Base-by-base conservation (phyloP, 192 early-diverging fungal species). In the Gamsiella multidivaricata region DNA sequence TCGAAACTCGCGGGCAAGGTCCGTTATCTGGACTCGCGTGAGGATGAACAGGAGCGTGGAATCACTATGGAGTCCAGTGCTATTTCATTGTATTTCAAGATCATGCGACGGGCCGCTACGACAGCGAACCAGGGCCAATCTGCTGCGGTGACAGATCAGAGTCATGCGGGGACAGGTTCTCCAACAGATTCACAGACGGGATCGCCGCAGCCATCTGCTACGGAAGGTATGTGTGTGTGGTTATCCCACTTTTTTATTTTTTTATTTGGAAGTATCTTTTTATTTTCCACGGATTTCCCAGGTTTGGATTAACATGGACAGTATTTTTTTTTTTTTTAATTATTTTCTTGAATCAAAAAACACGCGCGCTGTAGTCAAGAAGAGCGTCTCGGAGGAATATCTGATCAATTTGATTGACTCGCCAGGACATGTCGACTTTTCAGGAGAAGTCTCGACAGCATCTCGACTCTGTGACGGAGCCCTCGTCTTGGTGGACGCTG, bases 41-140 rank as follows among this genome's bases (percentile, higher is more conserved):
- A 96, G 65, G 98, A 99, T 69, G 98, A 99, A 70, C 97, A 98
- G 76, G 89, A 97, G 82, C 91, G 98, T 29, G 98, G 98, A 3
- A 99, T 99, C 65, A 99, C 97, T 0, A 98, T 99, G 97, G 94
- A 98, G 81, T 93, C 95, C 34, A 93, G 91, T 60, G 97, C 95
- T 7, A 97, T 99, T 55, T 96, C 95, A 18, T 84, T 99, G 1
- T 97, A 94, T 69, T 98, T 97, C 82, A 87, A 91, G 61, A 79
- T 95, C 20, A 71, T 92, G 25, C 79, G 83, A 46, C 74, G 74
- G 28, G 66, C 45, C 31, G 42, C 59, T 25, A 18, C n/a, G n/a
- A n/a, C n/a, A n/a, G n/a, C n/a, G n/a, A n/a, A n/a, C n/a, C n/a
- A n/a, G n/a, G n/a, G 32, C 59, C 26, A 15, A 23, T 46, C 45